Base-by-base conservation (phyloP, 2,329 filamentous ascomycete genomes). In the Sarocladiaceae sp. region DNA sequence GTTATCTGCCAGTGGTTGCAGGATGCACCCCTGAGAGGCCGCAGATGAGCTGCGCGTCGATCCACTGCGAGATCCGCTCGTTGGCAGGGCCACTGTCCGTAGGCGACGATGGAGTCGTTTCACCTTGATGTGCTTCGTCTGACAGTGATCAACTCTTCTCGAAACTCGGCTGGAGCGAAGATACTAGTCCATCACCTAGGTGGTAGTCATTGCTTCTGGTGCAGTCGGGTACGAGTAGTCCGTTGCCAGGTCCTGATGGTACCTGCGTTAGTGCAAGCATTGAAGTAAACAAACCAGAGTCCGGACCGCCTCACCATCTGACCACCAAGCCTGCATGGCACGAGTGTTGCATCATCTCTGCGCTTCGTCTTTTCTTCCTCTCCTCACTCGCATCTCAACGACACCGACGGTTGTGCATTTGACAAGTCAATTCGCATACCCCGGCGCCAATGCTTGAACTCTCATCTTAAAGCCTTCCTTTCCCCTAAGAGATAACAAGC, bases 11-110 rank as follows among this genome's bases (percentile, higher is more conserved):
- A 3, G 12, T 7, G 34, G 10, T 23, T 16, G 6, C 23, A 29
- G 15, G 37, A 21, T 27, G 23, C 15, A 29, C 37, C 37, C 37
- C 37, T 41, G 37, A 41, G 23, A 4, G 9, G 24, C 23, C 19
- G 37, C 37, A 41, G 37, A 41, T 27, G 37, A 39, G n/a, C 23
- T 29, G 10, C 23, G 34, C 34, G 37, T 41, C 37, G 37, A 27
- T 41, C 37, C 37, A 27, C 37, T 29, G 23, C 37, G 19, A 41
- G 37, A 41, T 41, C 37, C 37, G 37, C 37, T 29, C 37, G 37
- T 41, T 41, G 37, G 37, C 37, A 41, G 37, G 37, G 37, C 29
- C 37, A 41, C 37, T 27, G 23, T 16, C 24, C 23, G 37, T 39
- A 16, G n/a, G 26, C 20, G 37, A 41, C 20, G 37, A 41, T 41